A percentile compares a stretch with the other conserved stretches of the same genome.
These are phyloP conservation scores for Peterozyma xylosa DNA, from an alignment of 805 yeast genomes.

Conservation along the genomic window DNA sequence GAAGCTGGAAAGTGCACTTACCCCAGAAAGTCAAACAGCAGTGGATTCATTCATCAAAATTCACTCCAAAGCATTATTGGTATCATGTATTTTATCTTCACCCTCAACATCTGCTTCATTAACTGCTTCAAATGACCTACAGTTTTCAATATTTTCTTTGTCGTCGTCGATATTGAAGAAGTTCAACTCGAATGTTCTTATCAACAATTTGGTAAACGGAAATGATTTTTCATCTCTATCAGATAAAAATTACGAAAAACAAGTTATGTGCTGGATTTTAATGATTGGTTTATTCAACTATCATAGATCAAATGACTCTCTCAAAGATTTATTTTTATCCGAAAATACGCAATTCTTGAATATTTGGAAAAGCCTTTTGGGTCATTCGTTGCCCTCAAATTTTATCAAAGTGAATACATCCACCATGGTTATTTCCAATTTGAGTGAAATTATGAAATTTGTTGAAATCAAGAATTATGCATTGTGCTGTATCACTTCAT, in stretches of 20 bases:
- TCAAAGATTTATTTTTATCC: slow-evolving; percentile 38
- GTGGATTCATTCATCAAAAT: slow-evolving; percentile 20
- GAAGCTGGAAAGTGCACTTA: not conserved
- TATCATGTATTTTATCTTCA: slow-evolving; percentile 21
- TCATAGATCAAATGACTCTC: slow-evolving; percentile 23
- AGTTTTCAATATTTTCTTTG: slow-evolving; percentile 20
- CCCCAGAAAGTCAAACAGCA: not conserved
- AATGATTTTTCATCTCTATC: slow-evolving; percentile 20
- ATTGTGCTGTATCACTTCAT: slow-evolving; percentile 47
- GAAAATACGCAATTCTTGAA: slow-evolving; percentile 52
- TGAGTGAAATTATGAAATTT: slow-evolving; percentile 26
- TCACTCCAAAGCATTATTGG: slow-evolving; percentile 16
- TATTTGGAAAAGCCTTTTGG: slow-evolving; percentile 56
- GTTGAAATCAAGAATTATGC: slow-evolving; percentile 51
- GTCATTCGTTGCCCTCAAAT: slow-evolving; percentile 38
- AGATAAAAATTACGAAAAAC: slow-evolving; percentile 25
- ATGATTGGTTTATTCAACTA: slow-evolving; percentile 58
- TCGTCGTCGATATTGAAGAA: slow-evolving; percentile 21
- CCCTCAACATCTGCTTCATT: slow-evolving; percentile 9
- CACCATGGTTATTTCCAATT: slow-evolving; percentile 23
- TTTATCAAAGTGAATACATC: slow-evolving; percentile 24
- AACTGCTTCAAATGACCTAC: slow-evolving; percentile 22
- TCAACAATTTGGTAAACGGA: slow-evolving; percentile 23
- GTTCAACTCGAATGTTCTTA: slow-evolving; percentile 26
- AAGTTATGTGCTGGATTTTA: slow-evolving; percentile 52